Evolutionary conservation across 2,329 filamentous ascomycete genomes (phyloP).

Genomic region (Alternaria gansuensis): DNA sequence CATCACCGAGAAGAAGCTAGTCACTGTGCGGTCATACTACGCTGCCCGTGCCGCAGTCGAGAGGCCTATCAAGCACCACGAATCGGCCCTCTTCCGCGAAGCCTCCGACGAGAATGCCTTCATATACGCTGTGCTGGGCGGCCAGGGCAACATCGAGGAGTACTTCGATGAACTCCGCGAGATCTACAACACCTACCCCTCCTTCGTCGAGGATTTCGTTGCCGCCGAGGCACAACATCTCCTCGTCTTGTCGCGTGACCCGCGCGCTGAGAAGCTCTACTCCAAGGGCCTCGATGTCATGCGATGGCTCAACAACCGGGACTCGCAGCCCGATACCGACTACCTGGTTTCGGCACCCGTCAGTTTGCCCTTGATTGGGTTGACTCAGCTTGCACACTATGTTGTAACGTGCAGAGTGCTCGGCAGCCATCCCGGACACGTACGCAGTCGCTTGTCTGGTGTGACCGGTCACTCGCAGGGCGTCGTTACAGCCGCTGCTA

Average conservation of each 20-base stretch:
- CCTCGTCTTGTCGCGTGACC: conserved; percentile 82
- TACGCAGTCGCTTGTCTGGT: conserved; percentile 84
- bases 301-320: conserved; percentile 88
- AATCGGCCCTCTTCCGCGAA: conserved; percentile 90
- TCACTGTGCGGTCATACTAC: conserved; percentile 91
- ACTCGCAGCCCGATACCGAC: conserved; percentile 90
- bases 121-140: conserved; percentile 94
- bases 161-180: conserved; percentile 98
- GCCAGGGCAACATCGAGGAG: conserved; percentile 98
- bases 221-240: conserved; percentile 82
- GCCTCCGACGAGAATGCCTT: conserved; percentile 83
- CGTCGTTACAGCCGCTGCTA: conserved; percentile 90
- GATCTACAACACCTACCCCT: conserved; percentile 88
- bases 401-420: conserved; percentile 91
- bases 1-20: conserved; percentile 90
- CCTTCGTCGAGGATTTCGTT: conserved; percentile 88
- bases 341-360: conserved; percentile 67
- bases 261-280: conserved; percentile 92
- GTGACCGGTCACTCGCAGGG: conserved; percentile 97
- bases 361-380: conserved; percentile 93
- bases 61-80: conserved; percentile 87
- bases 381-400: conserved; percentile 96
- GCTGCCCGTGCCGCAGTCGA: conserved; percentile 83
- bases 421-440: conserved; percentile 85
- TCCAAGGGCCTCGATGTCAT: conserved; percentile 96